Percentiles rank a stretch among this genome's conserved stretches.
Evolutionary conservation across 2,329 filamentous ascomycete species (phyloP).

Genomic region (Colletotrichum noveboracense): DNA sequence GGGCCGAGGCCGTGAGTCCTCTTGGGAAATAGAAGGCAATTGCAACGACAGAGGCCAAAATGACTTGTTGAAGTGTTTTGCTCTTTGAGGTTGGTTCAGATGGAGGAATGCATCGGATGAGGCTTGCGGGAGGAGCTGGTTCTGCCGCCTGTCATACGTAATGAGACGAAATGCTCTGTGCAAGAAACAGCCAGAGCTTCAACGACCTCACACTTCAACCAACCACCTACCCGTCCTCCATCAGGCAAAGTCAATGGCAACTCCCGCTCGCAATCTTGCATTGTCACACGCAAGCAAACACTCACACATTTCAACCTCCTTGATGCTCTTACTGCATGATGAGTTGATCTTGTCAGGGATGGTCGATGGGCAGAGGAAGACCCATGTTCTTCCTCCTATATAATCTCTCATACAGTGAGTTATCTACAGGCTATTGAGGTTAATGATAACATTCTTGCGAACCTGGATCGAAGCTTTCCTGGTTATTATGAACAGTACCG

Average conservation of each 20-base stretch:
- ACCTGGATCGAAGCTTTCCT: too few relatives aligned
- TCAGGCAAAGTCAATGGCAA: neutral
- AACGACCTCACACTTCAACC: neutral
- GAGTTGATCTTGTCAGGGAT: too few relatives aligned
- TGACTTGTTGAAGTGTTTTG: neutral
- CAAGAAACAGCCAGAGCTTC: neutral
- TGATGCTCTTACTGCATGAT: neutral
- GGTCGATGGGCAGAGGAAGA: too few relatives aligned
- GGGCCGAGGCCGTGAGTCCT: neutral
- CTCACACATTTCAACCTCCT: neutral
- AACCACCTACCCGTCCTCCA: neutral
- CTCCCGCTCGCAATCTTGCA: neutral
- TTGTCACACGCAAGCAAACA: neutral
- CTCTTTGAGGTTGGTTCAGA: neutral
- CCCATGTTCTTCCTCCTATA: too few relatives aligned
- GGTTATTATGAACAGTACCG: too few relatives aligned
- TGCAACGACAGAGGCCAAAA: neutral
- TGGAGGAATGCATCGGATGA: slow-evolving; percentile 1
- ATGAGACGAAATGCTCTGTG: neutral
- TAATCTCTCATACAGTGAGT: too few relatives aligned
- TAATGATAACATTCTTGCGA: too few relatives aligned
- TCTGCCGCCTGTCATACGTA: neutral
- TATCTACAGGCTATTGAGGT: too few relatives aligned
- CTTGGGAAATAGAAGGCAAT: neutral
- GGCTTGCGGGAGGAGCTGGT: neutral